Conservation (phyloP, 176 grass and related monocot genomes). For the Avena atlantica region DNA sequence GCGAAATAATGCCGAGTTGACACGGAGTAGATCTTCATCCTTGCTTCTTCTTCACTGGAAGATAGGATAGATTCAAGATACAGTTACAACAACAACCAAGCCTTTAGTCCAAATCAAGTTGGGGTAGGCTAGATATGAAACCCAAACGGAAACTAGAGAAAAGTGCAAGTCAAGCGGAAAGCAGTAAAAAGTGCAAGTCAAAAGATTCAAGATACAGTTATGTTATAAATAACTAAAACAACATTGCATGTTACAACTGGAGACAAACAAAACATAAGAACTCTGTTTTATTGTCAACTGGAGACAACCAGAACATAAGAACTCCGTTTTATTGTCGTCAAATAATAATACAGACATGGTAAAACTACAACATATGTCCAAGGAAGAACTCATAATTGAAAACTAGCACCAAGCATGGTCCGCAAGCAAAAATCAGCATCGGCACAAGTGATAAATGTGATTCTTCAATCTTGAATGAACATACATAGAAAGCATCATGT, state of each 20-base stretch:
- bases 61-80: constrained; percentile 8
- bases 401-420: background rate
- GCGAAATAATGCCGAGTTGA: constrained; percentile 92
- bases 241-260: background rate
- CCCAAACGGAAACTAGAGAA: too few relatives aligned
- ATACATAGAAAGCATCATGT: background rate
- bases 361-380: background rate
- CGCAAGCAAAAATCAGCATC: background rate
- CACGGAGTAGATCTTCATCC: constrained; percentile 85
- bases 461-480: constrained; percentile 7
- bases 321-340: background rate
- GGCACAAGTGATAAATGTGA: background rate
- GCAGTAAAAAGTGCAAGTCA: too few relatives aligned
- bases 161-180: too few relatives aligned
- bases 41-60: constrained; percentile 84
- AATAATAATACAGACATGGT: background rate
- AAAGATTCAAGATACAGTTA: background rate
- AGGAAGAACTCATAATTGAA: background rate
- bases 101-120: too few relatives aligned
- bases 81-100: too few relatives aligned
- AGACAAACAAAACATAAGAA: background rate
- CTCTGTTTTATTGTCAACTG: background rate
- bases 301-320: background rate
- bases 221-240: background rate
- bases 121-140: too few relatives aligned